Evolutionary conservation across 305 asterid species (phyloP).

Genomic region (Striga hermonthica): DNA sequence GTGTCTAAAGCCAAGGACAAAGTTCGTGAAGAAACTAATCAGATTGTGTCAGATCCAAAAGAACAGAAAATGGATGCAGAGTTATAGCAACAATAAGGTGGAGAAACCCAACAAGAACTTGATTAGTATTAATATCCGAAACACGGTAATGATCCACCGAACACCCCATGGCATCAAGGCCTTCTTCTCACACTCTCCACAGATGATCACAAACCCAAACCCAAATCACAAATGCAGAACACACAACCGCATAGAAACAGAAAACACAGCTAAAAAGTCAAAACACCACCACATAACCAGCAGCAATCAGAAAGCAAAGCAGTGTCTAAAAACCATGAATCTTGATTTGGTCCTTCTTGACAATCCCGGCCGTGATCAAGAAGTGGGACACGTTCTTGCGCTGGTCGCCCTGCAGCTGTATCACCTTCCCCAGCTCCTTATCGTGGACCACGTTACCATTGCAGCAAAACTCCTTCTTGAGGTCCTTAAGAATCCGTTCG

Average conservation of each 20-base stretch:
- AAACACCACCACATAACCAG: not conserved
- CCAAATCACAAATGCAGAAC: not conserved
- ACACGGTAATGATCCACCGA: constrained; percentile 9
- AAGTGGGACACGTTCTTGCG: constrained; percentile 73
- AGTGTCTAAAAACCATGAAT: constrained; percentile 71
- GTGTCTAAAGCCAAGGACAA: no score
- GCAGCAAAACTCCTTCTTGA: constrained; percentile 80
- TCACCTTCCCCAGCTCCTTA: constrained; percentile 67
- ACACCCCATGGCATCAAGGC: constrained; percentile 24
- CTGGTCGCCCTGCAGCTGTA: constrained; percentile 86
- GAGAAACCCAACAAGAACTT: not conserved
- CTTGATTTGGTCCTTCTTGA: constrained; percentile 72
- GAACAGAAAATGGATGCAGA: no score
- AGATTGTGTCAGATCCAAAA: no score
- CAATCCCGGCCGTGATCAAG: constrained; percentile 49
- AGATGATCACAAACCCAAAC: not conserved
- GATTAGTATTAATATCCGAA: constrained; percentile 12
- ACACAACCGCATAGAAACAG: not conserved
- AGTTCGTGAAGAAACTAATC: no score
- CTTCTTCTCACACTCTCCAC: not conserved
- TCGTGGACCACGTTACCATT: constrained; percentile 81
- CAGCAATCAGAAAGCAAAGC: not conserved
- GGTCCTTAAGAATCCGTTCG: constrained; percentile 66
- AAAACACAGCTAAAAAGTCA: not conserved
- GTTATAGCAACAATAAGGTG: not conserved